Conservation (phyloP, 108 stramenopile genomes). For the Nannochloropsis oceanica region DNA sequence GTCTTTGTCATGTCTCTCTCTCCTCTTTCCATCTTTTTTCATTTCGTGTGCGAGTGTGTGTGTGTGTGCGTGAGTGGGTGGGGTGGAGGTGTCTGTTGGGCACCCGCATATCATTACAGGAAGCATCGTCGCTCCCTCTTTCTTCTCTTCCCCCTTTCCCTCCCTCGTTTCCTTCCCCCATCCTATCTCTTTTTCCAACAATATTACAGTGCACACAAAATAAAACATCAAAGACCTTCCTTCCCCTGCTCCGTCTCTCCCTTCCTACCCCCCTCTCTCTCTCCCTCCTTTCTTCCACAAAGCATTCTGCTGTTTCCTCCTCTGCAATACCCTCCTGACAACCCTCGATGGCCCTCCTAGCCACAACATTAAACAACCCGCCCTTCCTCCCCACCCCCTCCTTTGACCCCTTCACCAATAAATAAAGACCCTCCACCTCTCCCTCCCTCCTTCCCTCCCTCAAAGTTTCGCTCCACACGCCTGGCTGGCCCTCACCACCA, state of each 20-base stretch:
- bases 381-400: not conserved
- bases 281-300: not conserved
- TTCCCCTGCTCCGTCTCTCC: not conserved
- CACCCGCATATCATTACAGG: no score
- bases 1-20: no score
- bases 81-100: no score
- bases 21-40: no score
- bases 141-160: not conserved
- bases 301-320: no score
- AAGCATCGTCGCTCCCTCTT: no score
- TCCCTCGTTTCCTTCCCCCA: not conserved
- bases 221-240: not conserved
- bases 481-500: not conserved
- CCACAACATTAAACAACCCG: not conserved
- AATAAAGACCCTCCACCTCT: no score
- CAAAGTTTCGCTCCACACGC: no score
- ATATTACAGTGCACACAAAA: not conserved
- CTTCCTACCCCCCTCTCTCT: not conserved
- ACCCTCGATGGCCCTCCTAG: not conserved
- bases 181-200: not conserved
- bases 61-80: no score
- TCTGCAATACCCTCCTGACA: not conserved
- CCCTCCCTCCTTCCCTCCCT: no score
- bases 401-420: not conserved
- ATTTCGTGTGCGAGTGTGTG: no score